Conservation (phyloP, 805 yeast species). For the Candida montana region DNA sequence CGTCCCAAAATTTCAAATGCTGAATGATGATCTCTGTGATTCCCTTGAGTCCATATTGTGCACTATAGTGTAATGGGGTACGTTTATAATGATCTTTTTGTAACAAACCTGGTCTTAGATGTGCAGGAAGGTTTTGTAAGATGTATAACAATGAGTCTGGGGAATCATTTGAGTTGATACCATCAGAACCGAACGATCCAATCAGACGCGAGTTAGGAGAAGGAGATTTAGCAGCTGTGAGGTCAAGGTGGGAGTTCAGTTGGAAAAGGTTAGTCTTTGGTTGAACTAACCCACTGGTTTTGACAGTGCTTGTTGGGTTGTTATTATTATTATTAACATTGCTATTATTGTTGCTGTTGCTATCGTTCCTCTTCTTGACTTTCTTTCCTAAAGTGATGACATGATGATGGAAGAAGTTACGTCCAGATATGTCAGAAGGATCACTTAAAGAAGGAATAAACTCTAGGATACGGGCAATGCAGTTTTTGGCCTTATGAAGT, state of each 20-base stretch:
- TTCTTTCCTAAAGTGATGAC: slow-evolving; percentile 74
- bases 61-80: slow-evolving; percentile 86
- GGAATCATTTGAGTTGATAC: slow-evolving; percentile 51
- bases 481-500: slow-evolving; percentile 43
- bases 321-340: no score
- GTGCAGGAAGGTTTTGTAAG: slow-evolving; percentile 49
- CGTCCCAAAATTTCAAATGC: slow-evolving; percentile 53
- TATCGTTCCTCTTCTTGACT: no score
- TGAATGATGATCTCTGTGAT: slow-evolving; percentile 54
- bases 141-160: slow-evolving; percentile 57
- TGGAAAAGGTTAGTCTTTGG: slow-evolving; percentile 6
- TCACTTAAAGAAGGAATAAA: slow-evolving; percentile 52
- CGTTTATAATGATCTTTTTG: slow-evolving; percentile 72
- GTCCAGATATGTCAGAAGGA: slow-evolving; percentile 66
- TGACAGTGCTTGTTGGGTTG: no score
- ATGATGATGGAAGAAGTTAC: slow-evolving; percentile 83
- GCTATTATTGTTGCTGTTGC: slow-evolving; percentile 3
- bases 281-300: no score
- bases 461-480: slow-evolving; percentile 53
- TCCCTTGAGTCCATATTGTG: slow-evolving; percentile 75
- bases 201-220: slow-evolving; percentile 42
- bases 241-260: slow-evolving; percentile 7
- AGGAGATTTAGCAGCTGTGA: slow-evolving; percentile 47
- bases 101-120: slow-evolving; percentile 48
- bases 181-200: slow-evolving; percentile 58